phyloP scores from a whole-genome alignment of 192 early-diverging fungal species.

The Backusella morwellensis region DNA sequence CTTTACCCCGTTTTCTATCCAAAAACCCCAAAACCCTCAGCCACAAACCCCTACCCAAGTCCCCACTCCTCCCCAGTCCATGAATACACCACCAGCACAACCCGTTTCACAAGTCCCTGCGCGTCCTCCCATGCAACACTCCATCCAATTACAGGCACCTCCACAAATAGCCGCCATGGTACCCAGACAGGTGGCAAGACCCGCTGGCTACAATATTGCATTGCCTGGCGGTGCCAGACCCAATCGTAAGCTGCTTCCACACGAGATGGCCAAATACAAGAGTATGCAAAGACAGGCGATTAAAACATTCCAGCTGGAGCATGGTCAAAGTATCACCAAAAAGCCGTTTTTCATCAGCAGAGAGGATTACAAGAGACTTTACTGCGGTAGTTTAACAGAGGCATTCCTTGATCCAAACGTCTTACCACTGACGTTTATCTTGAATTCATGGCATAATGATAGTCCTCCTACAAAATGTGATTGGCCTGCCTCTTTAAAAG shows the following conservation, averaged over 20 bases:
- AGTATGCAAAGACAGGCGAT: not conserved
- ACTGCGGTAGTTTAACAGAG: not conserved
- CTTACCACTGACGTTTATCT: not conserved
- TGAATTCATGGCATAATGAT: not conserved
- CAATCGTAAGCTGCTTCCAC: not conserved
- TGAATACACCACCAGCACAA: not conserved
- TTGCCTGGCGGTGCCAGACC: not conserved
- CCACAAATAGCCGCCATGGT: not conserved
- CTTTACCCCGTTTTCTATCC: not conserved
- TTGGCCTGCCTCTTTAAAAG: conserved; percentile 1
- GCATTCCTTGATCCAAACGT: not conserved
- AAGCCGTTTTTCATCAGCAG: not conserved
- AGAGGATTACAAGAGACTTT: not conserved
- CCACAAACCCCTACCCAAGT: not conserved
- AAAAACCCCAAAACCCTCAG: not conserved
- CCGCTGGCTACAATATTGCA: no score
- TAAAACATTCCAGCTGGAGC: conserved; percentile 1
- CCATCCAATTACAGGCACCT: not conserved
- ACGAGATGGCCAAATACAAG: not conserved
- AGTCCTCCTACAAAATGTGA: not conserved
- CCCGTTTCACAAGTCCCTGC: not conserved
- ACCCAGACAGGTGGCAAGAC: not conserved
- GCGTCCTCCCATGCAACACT: not conserved
- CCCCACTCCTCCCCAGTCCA: not conserved
- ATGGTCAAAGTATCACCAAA: not conserved